Conservation (phyloP, 73 alveolate genomes). For the Diophrys appendiculata region DNA sequence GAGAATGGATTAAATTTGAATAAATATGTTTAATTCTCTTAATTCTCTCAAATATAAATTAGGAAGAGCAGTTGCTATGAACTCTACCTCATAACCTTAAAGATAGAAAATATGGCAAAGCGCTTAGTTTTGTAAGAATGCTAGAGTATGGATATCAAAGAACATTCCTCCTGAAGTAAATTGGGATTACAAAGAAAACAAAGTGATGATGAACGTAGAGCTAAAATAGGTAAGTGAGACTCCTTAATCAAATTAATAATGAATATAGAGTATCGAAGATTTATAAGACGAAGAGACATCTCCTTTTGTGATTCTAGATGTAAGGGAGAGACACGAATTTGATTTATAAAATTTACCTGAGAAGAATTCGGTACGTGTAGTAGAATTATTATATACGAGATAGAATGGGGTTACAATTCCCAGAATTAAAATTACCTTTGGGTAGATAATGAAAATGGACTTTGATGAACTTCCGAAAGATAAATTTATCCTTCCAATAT, state of each 20-base stretch:
- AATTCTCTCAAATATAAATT: too few relatives aligned
- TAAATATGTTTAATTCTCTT: too few relatives aligned
- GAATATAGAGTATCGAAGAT: background rate
- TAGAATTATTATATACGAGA: too few relatives aligned
- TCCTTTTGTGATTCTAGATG: background rate
- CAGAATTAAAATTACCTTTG: background rate
- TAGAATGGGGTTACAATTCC: background rate
- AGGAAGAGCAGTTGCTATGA: too few relatives aligned
- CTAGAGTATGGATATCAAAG: background rate
- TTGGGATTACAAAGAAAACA: background rate
- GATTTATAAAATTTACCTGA: background rate
- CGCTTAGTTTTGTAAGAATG: background rate
- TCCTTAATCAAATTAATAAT: too few relatives aligned
- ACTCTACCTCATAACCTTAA: too few relatives aligned
- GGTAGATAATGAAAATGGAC: background rate
- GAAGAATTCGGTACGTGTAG: background rate
- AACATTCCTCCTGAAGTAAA: background rate
- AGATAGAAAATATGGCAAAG: too few relatives aligned
- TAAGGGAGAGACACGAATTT: background rate
- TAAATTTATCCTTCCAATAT: background rate
- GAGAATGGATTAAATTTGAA: too few relatives aligned
- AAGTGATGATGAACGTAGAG: background rate
- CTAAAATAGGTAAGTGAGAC: background rate
- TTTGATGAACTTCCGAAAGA: background rate
- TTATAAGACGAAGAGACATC: background rate